A percentile compares a stretch with the other conserved stretches of the same genome.
Conservation (phyloP, 768 basidiomycete genomes). For the Amyloporia xantha region DNA sequence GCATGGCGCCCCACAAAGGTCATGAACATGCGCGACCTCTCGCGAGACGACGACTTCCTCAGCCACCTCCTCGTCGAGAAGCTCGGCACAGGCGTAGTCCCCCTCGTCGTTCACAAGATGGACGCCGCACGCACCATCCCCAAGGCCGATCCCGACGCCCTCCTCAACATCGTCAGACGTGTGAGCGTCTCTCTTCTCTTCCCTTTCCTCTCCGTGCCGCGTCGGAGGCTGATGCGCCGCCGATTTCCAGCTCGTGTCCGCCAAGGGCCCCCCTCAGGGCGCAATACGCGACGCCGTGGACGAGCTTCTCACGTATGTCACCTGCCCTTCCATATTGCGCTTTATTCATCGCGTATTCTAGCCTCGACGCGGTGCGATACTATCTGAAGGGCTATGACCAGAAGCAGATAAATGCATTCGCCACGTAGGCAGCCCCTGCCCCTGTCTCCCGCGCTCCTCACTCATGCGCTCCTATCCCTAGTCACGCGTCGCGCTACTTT, state of each 20-base stretch:
- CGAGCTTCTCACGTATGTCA: slow-evolving; percentile 65
- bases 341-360: slow-evolving; percentile 24
- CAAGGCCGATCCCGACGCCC: slow-evolving; percentile 61
- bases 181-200: slow-evolving; percentile 34
- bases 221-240: slow-evolving; percentile 10
- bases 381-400: slow-evolving; percentile 70
- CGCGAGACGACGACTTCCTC: slow-evolving; percentile 87
- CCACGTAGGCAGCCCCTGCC: slow-evolving; percentile 58
- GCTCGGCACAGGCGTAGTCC: slow-evolving; percentile 70
- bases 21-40: slow-evolving; percentile 88
- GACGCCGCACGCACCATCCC: slow-evolving; percentile 71
- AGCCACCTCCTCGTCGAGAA: slow-evolving; percentile 87
- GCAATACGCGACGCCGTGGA: slow-evolving; percentile 70
- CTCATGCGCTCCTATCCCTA: slow-evolving; percentile 26
- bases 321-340: slow-evolving; percentile 8
- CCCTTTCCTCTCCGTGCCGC: slow-evolving; percentile 6
- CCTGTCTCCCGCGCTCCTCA: slow-evolving; percentile 17
- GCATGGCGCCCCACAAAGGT: slow-evolving; percentile 80
- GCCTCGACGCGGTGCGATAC: slow-evolving; percentile 69
- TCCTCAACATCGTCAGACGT: slow-evolving; percentile 71
- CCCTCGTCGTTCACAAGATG: slow-evolving; percentile 90
- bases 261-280: slow-evolving; percentile 45
- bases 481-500: slow-evolving; percentile 85
- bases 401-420: slow-evolving; percentile 86
- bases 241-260: slow-evolving; percentile 45